A percentile compares a stretch with the other conserved stretches of the same genome.
Evolutionary conservation across 306 rosid genomes (phyloP).

Genomic region (Cucumis hystrix): DNA sequence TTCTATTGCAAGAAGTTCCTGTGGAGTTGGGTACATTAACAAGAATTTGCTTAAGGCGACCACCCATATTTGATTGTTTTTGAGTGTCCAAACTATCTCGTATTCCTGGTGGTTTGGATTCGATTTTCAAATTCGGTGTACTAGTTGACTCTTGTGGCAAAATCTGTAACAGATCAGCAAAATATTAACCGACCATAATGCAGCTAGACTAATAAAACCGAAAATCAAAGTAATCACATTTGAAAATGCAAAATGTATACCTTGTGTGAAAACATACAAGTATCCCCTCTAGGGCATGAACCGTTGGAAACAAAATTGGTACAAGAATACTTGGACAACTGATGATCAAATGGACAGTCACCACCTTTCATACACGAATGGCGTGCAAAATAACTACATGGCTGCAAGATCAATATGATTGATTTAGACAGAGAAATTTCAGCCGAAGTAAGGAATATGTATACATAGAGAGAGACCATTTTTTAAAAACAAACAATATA

Average conservation of each 20-base stretch:
- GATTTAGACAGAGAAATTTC: not conserved
- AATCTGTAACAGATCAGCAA: slow-evolving; percentile 25
- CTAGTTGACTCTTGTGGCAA: slow-evolving; percentile 22
- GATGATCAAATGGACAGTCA: slow-evolving; percentile 82
- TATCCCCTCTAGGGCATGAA: slow-evolving; percentile 53
- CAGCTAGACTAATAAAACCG: not conserved
- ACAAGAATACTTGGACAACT: slow-evolving; percentile 79
- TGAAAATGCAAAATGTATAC: slow-evolving; percentile 24
- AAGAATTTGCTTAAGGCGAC: slow-evolving; percentile 16
- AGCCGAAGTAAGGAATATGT: not conserved
- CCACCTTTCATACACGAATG: slow-evolving; percentile 84
- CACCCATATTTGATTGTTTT: slow-evolving; percentile 16
- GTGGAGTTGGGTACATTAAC: slow-evolving; percentile 9
- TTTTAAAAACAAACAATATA: not conserved
- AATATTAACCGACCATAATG: not conserved
- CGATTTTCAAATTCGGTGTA: slow-evolving; percentile 24
- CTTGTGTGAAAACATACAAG: slow-evolving; percentile 77
- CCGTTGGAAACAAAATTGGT: slow-evolving; percentile 41
- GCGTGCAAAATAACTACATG: slow-evolving; percentile 58
- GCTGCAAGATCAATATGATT: slow-evolving; percentile 38
- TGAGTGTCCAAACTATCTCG: slow-evolving; percentile 18
- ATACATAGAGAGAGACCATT: not conserved
- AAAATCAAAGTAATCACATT: not conserved
- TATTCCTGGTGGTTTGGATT: slow-evolving; percentile 18
- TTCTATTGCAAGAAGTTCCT: slow-evolving; percentile 15